phyloP scores from a whole-genome alignment of 768 basidiomycete genomes.

The Suillus spraguei region DNA sequence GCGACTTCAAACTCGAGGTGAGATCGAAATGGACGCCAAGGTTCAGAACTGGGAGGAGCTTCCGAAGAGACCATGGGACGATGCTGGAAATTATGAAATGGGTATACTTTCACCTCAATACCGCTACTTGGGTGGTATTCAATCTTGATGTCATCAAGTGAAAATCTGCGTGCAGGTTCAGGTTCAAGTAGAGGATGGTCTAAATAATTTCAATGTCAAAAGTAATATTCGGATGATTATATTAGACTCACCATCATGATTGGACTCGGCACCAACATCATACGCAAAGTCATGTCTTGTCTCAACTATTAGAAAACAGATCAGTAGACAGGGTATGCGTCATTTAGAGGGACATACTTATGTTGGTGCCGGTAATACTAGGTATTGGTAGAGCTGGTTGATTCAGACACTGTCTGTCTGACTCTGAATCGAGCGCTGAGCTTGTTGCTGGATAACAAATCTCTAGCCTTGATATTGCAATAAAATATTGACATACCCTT shows the following conservation, averaged over 20 bases:
- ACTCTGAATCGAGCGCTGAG: background rate
- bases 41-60: constrained; percentile 13
- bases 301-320: too few relatives aligned
- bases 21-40: constrained; percentile 34
- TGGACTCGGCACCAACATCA: background rate
- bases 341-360: too few relatives aligned
- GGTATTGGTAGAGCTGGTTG: background rate
- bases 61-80: background rate
- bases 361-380: too few relatives aligned
- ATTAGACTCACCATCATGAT: background rate
- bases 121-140: constrained; percentile 23
- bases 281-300: too few relatives aligned
- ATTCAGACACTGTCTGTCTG: background rate
- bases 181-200: background rate
- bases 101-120: constrained; percentile 8
- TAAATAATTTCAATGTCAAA: background rate
- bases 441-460: background rate
- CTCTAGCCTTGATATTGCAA: too few relatives aligned
- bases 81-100: constrained; percentile 19
- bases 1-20: constrained; percentile 34
- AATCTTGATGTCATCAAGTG: background rate
- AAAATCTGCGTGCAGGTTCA: background rate
- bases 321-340: too few relatives aligned
- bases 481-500: background rate
- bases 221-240: background rate